Conservation (phyloP, 345 rosid genomes). For the Linum trigynum region DNA sequence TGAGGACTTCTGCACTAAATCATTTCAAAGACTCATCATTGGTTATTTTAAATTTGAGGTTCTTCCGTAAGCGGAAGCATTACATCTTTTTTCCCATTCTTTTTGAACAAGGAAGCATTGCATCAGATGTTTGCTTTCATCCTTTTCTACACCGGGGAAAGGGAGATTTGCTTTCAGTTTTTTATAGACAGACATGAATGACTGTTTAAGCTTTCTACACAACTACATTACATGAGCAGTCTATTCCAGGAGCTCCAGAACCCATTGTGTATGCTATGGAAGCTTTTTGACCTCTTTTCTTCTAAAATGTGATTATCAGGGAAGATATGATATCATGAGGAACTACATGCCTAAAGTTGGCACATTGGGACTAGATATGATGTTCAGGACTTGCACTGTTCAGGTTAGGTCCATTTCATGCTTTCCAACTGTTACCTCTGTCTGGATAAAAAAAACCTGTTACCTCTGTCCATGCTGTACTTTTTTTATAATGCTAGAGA, state of each 20-base stretch:
- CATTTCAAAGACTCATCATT: background rate
- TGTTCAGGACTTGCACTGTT: conserved; percentile 97
- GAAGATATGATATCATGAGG: conserved; percentile 95
- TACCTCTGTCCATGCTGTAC: background rate
- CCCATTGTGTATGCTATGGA: conserved; percentile 7
- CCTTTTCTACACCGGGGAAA: background rate
- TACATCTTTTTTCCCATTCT: no score
- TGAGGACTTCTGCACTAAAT: background rate
- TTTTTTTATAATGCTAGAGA: background rate
- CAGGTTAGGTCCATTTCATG: conserved; percentile 51
- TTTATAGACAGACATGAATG: no score
- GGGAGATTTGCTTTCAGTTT: background rate
- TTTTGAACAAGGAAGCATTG: background rate
- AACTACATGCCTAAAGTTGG: conserved; percentile 99
- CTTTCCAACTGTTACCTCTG: conserved; percentile 4
- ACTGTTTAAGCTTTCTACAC: background rate
- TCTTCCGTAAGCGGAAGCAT: background rate
- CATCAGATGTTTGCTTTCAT: background rate
- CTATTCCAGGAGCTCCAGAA: background rate
- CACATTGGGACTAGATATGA: conserved; percentile 89
- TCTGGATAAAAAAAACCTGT: conserved; percentile 6
- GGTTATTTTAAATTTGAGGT: background rate
- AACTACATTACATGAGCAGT: background rate
- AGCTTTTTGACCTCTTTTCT: conserved; percentile 5
- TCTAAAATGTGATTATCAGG: conserved; percentile 47